Evolutionary conservation across 1,284 basidiomycete genomes (phyloP), one percentile per base, ranked within the genome.

Genomic region (Boletus sp.): DNA sequence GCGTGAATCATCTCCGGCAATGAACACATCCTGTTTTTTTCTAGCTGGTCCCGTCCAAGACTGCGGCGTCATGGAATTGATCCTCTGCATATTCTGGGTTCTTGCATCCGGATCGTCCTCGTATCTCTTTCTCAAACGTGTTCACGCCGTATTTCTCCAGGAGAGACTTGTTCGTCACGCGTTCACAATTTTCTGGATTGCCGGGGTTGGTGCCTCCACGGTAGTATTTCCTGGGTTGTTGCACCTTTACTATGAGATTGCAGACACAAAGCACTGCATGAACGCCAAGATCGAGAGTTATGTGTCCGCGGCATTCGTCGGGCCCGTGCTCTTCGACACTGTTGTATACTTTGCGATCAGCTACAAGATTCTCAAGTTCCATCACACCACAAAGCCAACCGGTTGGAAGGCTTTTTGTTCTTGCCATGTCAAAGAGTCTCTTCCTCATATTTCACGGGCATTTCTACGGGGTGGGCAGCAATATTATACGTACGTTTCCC

Each of bases 101-200:
- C 26, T 63, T 16, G 48, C 57, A 34, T 53, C 56, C 7, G 51
- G 57, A 35, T 50, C 56, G 4, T 59, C 63, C 0, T 59, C 63
- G 2, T 58, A 62, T 43, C 66, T 69, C 38, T 68, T 69, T 44
- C 60, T 64, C 53, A 57, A 59, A 47, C 66, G 68, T 12, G 55
- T 65, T 23, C 57, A 64, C 30, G 68, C 59, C 4, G 48, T 68
- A 9, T 64, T 59, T 41, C 17, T 45, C 32, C 23, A 51, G 9
- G 48, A 56, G 19, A 55, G 42, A 39, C 12, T 56, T 12, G 37
- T 61, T 39, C 29, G 52, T 27, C 27, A 51, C 19, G 14, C 49
- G n/a, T 68, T 63, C 46, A 57, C 56, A 5, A 23, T 55, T 10
- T 46, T 69, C 20, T 68, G 60, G 62, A 29, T 66, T 14, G 52